Percentiles rank a stretch among this genome's conserved stretches.
Evolutionary conservation across 441 rosid genomes (phyloP).

Genomic region (Omphalea diandra): DNA sequence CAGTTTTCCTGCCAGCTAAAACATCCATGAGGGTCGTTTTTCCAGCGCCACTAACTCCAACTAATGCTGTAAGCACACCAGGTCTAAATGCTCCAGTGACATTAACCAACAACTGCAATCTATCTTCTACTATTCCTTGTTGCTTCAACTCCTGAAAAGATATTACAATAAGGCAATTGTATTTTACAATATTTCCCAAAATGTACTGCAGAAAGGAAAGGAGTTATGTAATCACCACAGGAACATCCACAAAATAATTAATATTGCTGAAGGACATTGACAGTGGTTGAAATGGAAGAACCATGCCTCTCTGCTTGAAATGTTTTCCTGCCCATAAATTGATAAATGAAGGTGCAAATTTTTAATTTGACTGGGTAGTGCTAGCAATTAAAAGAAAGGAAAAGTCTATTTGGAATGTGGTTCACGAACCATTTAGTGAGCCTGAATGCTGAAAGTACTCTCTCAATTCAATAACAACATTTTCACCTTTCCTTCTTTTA

Average conservation of each 20-base stretch:
- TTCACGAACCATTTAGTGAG: slow-evolving; percentile 62
- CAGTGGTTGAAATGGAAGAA: slow-evolving; percentile 94
- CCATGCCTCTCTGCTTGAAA: slow-evolving; percentile 91
- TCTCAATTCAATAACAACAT: slow-evolving; percentile 68
- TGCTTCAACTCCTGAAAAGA: slow-evolving; percentile 80
- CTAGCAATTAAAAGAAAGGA: slow-evolving; percentile 11
- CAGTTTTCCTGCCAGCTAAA: slow-evolving; percentile 95
- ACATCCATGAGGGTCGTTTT: slow-evolving; percentile 99
- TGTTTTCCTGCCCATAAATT: slow-evolving; percentile 59
- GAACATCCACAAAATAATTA: slow-evolving; percentile 91
- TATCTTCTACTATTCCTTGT: slow-evolving; percentile 82
- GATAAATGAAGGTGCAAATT: slow-evolving; percentile 23
- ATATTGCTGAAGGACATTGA: slow-evolving; percentile 83
- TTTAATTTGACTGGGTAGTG: neutral
- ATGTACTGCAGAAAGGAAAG: slow-evolving; percentile 4
- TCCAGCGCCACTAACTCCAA: slow-evolving; percentile 98
- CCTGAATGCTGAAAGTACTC: slow-evolving; percentile 79
- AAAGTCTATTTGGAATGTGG: slow-evolving; percentile 16
- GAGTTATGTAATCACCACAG: slow-evolving; percentile 53
- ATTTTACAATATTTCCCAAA: slow-evolving; percentile 14
- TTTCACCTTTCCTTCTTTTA: slow-evolving; percentile 80
- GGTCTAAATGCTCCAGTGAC: slow-evolving; percentile 96
- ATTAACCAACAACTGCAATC: slow-evolving; percentile 77
- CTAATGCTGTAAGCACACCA: slow-evolving; percentile 86
- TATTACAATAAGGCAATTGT: slow-evolving; percentile 20